Percentiles rank a stretch among this genome's conserved stretches.
Evolutionary conservation across 495 filamentous ascomycete species (phyloP).

Genomic region (Hypoxylon rickii): DNA sequence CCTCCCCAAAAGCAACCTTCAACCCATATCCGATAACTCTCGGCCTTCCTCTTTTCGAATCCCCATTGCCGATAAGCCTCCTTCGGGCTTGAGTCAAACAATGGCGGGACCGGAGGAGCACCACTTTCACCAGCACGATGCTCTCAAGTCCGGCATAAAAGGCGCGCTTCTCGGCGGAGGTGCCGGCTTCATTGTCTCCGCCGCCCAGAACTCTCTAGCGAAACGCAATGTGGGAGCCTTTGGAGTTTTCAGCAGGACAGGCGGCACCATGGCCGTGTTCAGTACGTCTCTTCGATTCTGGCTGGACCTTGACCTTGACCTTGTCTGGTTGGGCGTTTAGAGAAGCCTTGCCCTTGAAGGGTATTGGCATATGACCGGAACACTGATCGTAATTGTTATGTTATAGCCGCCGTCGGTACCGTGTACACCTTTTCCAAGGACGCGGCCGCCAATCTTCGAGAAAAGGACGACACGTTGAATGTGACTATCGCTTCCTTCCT

Average conservation of each 20-base stretch:
- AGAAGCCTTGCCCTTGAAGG: no score
- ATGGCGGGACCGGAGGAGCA: slow-evolving; percentile 37
- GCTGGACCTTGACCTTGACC: no score
- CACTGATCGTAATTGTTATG: neutral
- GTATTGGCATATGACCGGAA: no score
- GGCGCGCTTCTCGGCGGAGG: slow-evolving; percentile 66
- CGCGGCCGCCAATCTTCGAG: slow-evolving; percentile 51
- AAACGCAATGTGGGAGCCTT: slow-evolving; percentile 76
- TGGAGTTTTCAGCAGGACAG: slow-evolving; percentile 71
- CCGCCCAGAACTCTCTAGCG: slow-evolving; percentile 81
- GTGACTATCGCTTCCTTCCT: slow-evolving; percentile 45
- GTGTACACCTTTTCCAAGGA: slow-evolving; percentile 72
- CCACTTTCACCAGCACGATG: slow-evolving; percentile 76
- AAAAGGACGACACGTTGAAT: slow-evolving; percentile 50
- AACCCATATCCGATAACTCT: no score
- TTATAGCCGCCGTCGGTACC: slow-evolving; percentile 75
- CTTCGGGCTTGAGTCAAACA: slow-evolving; percentile 32
- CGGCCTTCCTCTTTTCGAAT: slow-evolving; percentile 2
- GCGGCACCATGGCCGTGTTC: slow-evolving; percentile 43
- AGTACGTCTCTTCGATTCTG: slow-evolving; percentile 47
- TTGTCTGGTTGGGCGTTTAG: no score
- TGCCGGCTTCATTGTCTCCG: slow-evolving; percentile 72
- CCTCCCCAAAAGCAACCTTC: no score
- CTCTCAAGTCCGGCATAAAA: slow-evolving; percentile 67
- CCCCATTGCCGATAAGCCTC: slow-evolving; percentile 24